Evolutionary conservation across 2,329 filamentous ascomycete species (phyloP).

Genomic region (Xylaria sp.): DNA sequence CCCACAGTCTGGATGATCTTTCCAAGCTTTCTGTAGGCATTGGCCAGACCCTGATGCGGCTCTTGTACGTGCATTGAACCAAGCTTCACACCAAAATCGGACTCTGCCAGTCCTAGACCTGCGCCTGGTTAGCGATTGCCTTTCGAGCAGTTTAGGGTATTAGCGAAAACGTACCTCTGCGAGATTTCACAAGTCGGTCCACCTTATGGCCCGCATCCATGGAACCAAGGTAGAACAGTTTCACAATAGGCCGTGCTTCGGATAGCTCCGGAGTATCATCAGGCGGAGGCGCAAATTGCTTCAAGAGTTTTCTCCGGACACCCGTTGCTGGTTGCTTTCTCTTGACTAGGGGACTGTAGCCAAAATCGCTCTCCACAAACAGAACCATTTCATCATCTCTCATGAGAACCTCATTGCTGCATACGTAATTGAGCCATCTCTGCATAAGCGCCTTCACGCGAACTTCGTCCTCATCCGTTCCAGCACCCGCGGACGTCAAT

Average conservation of each 20-base stretch:
- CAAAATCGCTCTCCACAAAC: slow-evolving; percentile 99
- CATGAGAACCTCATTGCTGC: slow-evolving; percentile 89
- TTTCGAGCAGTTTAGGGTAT: slow-evolving; percentile 12
- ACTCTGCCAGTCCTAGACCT: slow-evolving; percentile 91
- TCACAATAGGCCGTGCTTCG: slow-evolving; percentile 86
- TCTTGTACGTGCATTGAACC: slow-evolving; percentile 87
- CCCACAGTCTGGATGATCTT: slow-evolving; percentile 91
- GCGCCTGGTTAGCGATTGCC: slow-evolving; percentile 27
- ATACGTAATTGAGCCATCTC: slow-evolving; percentile 92
- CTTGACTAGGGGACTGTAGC: slow-evolving; percentile 92
- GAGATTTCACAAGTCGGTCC: slow-evolving; percentile 87
- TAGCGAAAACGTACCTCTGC: slow-evolving; percentile 68
- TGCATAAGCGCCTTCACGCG: slow-evolving; percentile 89
- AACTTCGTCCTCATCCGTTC: slow-evolving; percentile 92
- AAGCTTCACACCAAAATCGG: slow-evolving; percentile 90
- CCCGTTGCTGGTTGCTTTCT: slow-evolving; percentile 97
- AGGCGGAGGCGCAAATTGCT: slow-evolving; percentile 96
- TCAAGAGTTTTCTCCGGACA: slow-evolving; percentile 90
- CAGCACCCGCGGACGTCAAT: slow-evolving; percentile 90
- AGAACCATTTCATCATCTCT: slow-evolving; percentile 96
- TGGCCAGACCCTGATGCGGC: slow-evolving; percentile 81
- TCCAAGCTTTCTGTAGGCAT: slow-evolving; percentile 92
- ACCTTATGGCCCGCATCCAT: slow-evolving; percentile 99
- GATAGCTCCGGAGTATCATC: slow-evolving; percentile 96
- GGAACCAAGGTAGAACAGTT: slow-evolving; percentile 90